Conservation (phyloP, 2,329 filamentous ascomycete genomes). For the Dissoconium aciculare region DNA sequence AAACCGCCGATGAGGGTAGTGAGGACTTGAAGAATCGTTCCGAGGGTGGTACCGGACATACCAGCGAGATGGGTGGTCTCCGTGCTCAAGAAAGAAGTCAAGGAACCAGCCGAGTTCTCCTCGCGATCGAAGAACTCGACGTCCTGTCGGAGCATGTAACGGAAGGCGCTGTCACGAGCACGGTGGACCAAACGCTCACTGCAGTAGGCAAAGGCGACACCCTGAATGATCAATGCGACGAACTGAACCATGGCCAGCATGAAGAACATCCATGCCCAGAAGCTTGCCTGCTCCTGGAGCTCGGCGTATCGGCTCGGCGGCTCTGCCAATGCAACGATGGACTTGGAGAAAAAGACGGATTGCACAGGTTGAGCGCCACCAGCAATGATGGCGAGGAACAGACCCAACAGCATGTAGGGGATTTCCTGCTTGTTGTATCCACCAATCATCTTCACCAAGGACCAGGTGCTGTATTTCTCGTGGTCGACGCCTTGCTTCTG, state of each 20-base stretch:
- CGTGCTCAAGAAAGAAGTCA: constrained; percentile 79
- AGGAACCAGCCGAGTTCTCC: constrained; percentile 73
- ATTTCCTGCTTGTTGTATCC: constrained; percentile 65
- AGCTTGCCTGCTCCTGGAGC: constrained; percentile 52
- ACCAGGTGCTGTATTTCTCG: constrained; percentile 54
- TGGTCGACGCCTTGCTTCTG: constrained; percentile 32
- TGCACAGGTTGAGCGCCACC: constrained; percentile 67
- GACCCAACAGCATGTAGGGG: constrained; percentile 55
- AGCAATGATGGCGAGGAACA: constrained; percentile 60
- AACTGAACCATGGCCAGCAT: constrained; percentile 67
- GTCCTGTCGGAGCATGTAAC: constrained; percentile 79
- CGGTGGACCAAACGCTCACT: constrained; percentile 76
- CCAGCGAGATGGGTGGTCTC: constrained; percentile 82
- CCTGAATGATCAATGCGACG: constrained; percentile 52
- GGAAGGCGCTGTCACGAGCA: constrained; percentile 68
- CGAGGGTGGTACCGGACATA: constrained; percentile 73
- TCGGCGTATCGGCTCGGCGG: constrained; percentile 37
- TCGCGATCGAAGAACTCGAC: constrained; percentile 82
- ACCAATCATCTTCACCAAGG: constrained; percentile 61
- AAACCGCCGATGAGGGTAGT: constrained; percentile 69
- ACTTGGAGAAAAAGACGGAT: constrained; percentile 76
- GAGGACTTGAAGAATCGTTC: constrained; percentile 64
- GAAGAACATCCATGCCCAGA: constrained; percentile 80
- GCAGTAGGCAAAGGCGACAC: constrained; percentile 64
- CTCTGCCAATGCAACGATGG: constrained; percentile 57